These are phyloP conservation scores for Sphaceloma murrayae DNA, from an alignment of 2,329 filamentous ascomycete species.

Conservation along the genomic window DNA sequence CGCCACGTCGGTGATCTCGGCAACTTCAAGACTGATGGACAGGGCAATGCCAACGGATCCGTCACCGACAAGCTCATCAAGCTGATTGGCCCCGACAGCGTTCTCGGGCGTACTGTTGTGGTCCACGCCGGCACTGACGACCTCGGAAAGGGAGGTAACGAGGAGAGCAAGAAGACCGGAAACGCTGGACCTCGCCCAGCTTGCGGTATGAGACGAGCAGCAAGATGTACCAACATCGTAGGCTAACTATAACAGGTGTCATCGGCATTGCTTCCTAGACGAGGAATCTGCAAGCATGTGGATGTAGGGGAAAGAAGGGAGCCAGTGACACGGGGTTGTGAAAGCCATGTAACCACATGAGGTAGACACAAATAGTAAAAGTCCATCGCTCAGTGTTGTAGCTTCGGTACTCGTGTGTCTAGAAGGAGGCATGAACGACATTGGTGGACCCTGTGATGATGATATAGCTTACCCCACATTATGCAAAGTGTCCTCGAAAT, in stretches of 20 bases:
- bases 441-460: constrained; percentile 13
- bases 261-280: constrained; percentile 30
- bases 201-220: constrained; percentile 56
- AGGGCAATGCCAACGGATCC: constrained; percentile 81
- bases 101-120: constrained; percentile 92
- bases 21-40: constrained; percentile 89
- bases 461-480: constrained; percentile 14
- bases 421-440: no score
- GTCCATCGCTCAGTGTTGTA: background rate
- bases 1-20: constrained; percentile 97
- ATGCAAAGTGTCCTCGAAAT: no score
- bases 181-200: constrained; percentile 90
- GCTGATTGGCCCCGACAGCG: constrained; percentile 90
- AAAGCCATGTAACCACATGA: background rate
- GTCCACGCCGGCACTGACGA: constrained; percentile 94
- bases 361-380: constrained; percentile 5
- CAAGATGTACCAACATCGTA: background rate
- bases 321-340: background rate
- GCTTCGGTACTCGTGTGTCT: no score
- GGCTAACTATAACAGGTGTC: constrained; percentile 23
- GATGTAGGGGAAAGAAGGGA: background rate
- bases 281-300: background rate
- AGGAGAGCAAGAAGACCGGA: constrained; percentile 96
- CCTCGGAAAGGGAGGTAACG: constrained; percentile 81
- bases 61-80: constrained; percentile 76